Conservation (phyloP, 306 rosid species). For the Phaseolus lunatus region DNA sequence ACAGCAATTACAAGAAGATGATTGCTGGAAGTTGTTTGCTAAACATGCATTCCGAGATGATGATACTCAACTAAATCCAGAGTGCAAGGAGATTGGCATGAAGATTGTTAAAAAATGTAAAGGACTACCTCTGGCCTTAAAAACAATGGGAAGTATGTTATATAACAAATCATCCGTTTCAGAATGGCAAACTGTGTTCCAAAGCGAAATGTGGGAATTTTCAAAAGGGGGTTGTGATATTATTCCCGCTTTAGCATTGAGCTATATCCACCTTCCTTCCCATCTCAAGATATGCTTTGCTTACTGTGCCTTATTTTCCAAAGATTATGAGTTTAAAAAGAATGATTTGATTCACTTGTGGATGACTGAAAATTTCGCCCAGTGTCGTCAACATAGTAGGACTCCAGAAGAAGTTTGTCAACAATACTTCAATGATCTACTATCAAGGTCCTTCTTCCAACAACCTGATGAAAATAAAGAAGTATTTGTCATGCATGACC, state of each 20-base stretch:
- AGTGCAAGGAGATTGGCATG: neutral
- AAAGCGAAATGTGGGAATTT: neutral
- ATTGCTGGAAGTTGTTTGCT: neutral
- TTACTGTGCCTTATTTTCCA: neutral
- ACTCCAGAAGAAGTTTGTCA: neutral
- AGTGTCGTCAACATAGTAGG: neutral
- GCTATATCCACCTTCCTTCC: neutral
- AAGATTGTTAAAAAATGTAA: neutral
- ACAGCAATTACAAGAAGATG: neutral
- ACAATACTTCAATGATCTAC: neutral
- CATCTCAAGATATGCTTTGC: neutral
- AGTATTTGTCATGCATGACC: neutral
- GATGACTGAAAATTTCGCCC: neutral
- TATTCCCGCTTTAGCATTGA: neutral
- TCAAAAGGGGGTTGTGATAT: neutral
- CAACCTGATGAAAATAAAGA: rapidly evolving
- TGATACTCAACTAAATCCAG: neutral
- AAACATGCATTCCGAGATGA: neutral
- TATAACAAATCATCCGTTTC: neutral
- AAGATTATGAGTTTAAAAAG: neutral
- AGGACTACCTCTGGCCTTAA: neutral
- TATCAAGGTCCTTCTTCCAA: neutral
- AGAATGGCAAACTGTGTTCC: neutral
- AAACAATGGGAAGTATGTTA: neutral
- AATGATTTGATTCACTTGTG: neutral